Percentiles rank a stretch among this genome's conserved stretches.
Conservation (phyloP, 306 rosid genomes). For the Vachellia pachyceras region DNA sequence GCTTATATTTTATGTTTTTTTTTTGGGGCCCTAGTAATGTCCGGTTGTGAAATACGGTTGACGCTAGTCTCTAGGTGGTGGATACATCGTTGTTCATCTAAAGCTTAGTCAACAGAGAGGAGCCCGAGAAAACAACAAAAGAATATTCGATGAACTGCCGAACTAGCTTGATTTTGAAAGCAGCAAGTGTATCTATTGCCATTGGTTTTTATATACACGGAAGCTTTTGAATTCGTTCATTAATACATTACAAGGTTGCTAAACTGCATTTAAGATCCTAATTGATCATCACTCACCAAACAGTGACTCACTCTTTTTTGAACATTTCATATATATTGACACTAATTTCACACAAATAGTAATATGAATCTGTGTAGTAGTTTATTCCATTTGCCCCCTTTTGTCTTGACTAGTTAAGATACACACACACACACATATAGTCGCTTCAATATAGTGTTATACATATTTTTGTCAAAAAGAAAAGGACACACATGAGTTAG, state of each 20-base stretch:
- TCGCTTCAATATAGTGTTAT: no score
- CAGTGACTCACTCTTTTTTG: not conserved
- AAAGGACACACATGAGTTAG: not conserved
- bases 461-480: no score
- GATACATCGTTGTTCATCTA: not conserved
- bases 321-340: not conserved
- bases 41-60: no score
- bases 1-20: no score
- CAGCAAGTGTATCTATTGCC: not conserved
- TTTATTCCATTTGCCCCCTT: not conserved
- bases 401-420: not conserved
- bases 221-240: not conserved
- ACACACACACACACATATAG: not conserved
- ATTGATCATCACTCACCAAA: not conserved
- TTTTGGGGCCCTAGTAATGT: no score
- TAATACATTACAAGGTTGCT: not conserved
- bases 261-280: conserved; percentile 16
- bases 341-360: not conserved
- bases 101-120: not conserved
- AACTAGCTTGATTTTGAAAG: not conserved
- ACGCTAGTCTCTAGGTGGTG: not conserved
- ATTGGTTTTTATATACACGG: not conserved
- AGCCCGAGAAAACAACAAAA: not conserved
- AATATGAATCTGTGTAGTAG: not conserved
- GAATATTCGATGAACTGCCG: not conserved